Base-by-base conservation (phyloP, 2,329 filamentous ascomycete species). In the Diaporthe vaccinii region DNA sequence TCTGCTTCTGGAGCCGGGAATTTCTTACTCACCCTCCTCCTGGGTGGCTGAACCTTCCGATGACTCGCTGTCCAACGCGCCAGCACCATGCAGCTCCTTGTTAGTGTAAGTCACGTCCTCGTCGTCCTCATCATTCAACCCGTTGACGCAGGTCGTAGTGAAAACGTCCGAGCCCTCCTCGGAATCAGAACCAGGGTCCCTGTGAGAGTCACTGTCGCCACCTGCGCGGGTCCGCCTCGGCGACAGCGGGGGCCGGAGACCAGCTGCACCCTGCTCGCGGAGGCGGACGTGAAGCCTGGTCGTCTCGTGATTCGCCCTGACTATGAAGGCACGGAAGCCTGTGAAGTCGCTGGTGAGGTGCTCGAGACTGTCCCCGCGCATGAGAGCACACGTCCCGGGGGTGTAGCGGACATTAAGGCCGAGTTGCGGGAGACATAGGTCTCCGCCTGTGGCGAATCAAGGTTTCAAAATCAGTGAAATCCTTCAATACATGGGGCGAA, bases 291-390 rank as follows among this genome's bases (percentile, higher is more conserved):
- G 55, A 12, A 65, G 36, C 62, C 62, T 70, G 34, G 70, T 62
- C 44, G 69, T 78, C 59, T 78, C 71, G 46, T 78, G 77, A 39
- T 77, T 78, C 4, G 78, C 77, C 3, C 78, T 77, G 25, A 79
- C 76, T 7, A 79, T 46, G 62, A 78, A 79, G 72, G 69, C 78
- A 14, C 77, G 73, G 12, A 65, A 72, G 2, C 76, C 74, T 8
- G 73, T 46, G 67, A 76, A 79, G 44, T 79, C 78, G 3, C 55
- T 20, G 5, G 77, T 74, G 4, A 79, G 74, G 44, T 79, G 77
- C 12, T 78, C 76, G n/a, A 79, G 65, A 17, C 34, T 55, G 17
- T 59, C 58, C 14, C 78, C 77, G n/a, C 76, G 68, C 22, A 79
- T 59, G 46, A 78, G 62, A 14, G 76, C 77, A 58, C 76, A 78